phyloP scores from a whole-genome alignment of 192 early-diverging fungal species.

The Oehlia diaphana region DNA sequence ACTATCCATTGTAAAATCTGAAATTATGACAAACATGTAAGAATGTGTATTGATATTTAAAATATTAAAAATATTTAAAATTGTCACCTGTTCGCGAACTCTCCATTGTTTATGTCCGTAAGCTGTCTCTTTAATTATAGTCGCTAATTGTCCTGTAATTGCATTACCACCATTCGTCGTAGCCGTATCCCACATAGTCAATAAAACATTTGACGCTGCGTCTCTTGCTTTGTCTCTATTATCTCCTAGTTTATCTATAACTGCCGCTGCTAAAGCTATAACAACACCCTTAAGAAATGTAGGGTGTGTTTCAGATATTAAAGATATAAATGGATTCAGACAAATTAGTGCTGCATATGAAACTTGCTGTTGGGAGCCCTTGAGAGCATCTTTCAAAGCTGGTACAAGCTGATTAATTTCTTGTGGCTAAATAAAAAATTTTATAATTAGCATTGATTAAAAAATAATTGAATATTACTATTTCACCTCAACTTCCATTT shows the following conservation, averaged over 20 bases:
- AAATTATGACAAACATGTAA: not conserved
- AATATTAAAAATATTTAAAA: not conserved
- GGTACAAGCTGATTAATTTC: slow-evolving; percentile 16
- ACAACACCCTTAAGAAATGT: slow-evolving; percentile 7
- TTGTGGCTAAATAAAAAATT: slow-evolving; percentile 14
- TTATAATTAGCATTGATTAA: not conserved
- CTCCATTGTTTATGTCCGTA: slow-evolving; percentile 25
- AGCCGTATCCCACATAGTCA: slow-evolving; percentile 1
- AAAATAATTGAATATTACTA: not conserved
- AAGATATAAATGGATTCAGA: not conserved
- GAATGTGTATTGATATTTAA: not conserved
- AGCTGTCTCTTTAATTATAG: slow-evolving; percentile 21
- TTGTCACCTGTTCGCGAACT: slow-evolving; percentile 25
- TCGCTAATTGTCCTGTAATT: not conserved
- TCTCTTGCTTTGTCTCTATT: slow-evolving; percentile 22
- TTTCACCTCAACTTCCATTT: not conserved
- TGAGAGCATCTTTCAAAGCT: slow-evolving; percentile 13
- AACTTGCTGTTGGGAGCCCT: slow-evolving; percentile 1
- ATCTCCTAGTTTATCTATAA: slow-evolving; percentile 25
- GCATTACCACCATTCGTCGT: not conserved
- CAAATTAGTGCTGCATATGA: slow-evolving; percentile 12
- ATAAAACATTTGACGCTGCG: slow-evolving; percentile 3
- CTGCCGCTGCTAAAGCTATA: not conserved
- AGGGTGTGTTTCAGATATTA: slow-evolving; percentile 17
- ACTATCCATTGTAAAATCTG: slow-evolving; percentile 26